Evolutionary conservation across 2,329 filamentous ascomycete genomes (phyloP), one percentile per base, ranked within the genome.

Genomic region (Biscogniauxia marginata): DNA sequence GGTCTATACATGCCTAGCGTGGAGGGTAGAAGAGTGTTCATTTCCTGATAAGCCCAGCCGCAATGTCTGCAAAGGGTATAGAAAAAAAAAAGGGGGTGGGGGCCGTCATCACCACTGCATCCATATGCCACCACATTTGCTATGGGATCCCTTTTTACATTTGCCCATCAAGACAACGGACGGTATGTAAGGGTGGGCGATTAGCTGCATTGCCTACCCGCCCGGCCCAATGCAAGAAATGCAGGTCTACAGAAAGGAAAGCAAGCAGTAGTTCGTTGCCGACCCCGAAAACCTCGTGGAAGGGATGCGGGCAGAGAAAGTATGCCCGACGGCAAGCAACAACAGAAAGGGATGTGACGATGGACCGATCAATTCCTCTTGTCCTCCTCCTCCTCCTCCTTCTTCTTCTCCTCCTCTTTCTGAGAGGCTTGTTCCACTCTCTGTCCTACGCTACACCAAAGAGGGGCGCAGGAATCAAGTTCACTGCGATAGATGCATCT

Each of bases 141-240:
- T 39, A 16, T 39, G n/a, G 30, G 30, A 39, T 39, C 30, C 30
- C 30, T 39, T 25, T 39, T 39, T n/a, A n/a, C n/a, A 39, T 16
- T 5, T 39, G 9, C 30, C 30, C 30, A 39, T 39, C 30, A 39
- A 16, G 4, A 39, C 13, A 39, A 16, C n/a, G 20, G 20, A 48
- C 21, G 18, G 3, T 7, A 20, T 39, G 30, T 39, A 39, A 52
- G 61, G 57, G 55, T 62, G 56, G 58, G 30, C 30, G 30, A 39
- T 16, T 39, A 39, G 13, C 60, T 64, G 62, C 62, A 62, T 62
- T n/a, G 16, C 20, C 46, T 46, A 54, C 45, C 56, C 56, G 51
- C 54, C 23, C 30, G 13, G 21, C 48, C 49, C 18, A 49, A 57
- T 55, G 53, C 55, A 43, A 50, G 49, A 30, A 45, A 59, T 56